Conservation (phyloP, 257 asterid species). For the Orobanche coerulescens region DNA sequence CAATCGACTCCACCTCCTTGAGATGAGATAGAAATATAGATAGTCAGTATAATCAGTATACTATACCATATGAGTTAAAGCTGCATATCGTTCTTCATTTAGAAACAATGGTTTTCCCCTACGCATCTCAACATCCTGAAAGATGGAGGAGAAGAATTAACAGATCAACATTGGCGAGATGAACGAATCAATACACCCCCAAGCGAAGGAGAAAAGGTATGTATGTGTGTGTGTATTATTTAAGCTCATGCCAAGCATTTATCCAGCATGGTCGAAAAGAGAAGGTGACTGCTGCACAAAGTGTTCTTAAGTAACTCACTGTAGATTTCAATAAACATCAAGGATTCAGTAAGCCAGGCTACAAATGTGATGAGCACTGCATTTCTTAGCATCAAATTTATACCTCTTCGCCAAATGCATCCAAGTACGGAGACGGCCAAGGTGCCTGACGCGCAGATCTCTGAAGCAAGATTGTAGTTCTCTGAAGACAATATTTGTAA, state of each 20-base stretch:
- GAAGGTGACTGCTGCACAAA: conserved; percentile 12
- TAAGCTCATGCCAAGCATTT: background rate
- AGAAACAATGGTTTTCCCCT: conserved; percentile 89
- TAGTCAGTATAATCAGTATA: too few relatives aligned
- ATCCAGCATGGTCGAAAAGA: background rate
- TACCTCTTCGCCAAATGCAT: conserved; percentile 98
- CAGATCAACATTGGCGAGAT: too few relatives aligned
- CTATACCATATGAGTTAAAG: conserved; percentile 85
- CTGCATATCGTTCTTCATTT: conserved; percentile 89
- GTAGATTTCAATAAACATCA: background rate
- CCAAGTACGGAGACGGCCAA: conserved; percentile 98
- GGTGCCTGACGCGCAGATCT: conserved; percentile 92
- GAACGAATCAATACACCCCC: too few relatives aligned
- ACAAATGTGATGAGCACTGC: too few relatives aligned
- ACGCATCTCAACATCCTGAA: conserved; percentile 79
- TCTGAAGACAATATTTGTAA: conserved; percentile 36
- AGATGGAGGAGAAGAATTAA: conserved; percentile 10
- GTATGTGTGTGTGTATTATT: too few relatives aligned
- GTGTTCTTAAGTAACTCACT: background rate
- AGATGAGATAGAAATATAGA: conserved; percentile 1
- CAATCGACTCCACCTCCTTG: background rate
- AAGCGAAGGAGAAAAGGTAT: background rate
- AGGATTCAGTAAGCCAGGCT: too few relatives aligned
- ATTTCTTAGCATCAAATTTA: too few relatives aligned
- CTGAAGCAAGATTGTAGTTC: conserved; percentile 86